Percentiles rank a stretch among this genome's conserved stretches.
Evolutionary conservation across 257 asterid species (phyloP).

Genomic region (Solanum virginianum): DNA sequence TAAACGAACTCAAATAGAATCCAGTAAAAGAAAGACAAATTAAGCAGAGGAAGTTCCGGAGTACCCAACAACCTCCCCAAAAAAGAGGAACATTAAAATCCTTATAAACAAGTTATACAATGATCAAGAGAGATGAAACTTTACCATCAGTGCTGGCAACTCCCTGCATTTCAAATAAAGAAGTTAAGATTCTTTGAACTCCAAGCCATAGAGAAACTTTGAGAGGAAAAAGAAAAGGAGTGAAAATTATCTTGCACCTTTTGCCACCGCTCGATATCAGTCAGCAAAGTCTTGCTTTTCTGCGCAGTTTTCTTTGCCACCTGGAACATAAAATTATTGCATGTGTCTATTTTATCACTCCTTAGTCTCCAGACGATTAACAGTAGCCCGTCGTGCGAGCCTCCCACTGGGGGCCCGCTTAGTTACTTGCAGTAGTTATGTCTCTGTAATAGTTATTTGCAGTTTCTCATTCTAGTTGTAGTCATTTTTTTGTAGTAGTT

Average conservation of each 20-base stretch:
- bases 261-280: constrained; percentile 94
- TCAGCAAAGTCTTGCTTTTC: constrained; percentile 75
- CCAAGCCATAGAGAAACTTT: background rate
- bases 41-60: background rate
- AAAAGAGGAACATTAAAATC: background rate
- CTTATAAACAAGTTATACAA: background rate
- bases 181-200: constrained; percentile 9
- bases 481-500: no score
- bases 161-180: constrained; percentile 51
- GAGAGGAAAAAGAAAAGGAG: background rate
- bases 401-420: no score
- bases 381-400: no score
- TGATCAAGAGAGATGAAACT: constrained; percentile 4
- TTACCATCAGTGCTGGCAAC: constrained; percentile 92
- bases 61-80: background rate
- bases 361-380: no score
- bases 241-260: constrained; percentile 31
- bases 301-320: constrained; percentile 90
- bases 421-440: no score
- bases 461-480: no score
- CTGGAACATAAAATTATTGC: constrained; percentile 23
- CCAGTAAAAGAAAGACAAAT: background rate
- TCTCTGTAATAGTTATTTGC: no score
- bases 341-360: background rate
- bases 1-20: background rate